Evolutionary conservation across 2,329 filamentous ascomycete species (phyloP), one percentile per base, ranked within the genome.

Genomic region (Aspergillus ochraceoroseus): DNA sequence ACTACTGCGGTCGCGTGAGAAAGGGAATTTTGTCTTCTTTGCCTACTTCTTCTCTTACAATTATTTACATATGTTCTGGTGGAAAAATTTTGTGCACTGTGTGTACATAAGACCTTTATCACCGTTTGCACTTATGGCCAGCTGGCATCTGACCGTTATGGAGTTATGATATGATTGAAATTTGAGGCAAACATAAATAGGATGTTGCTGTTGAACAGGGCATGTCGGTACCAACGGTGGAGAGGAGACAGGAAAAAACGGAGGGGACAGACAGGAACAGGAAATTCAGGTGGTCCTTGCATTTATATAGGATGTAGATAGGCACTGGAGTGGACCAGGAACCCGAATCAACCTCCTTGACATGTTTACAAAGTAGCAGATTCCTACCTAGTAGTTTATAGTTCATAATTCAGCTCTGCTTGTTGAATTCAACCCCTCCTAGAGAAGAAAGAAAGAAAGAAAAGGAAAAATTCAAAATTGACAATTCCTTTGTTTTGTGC

Each of bases 1-100:
- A 48, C 58, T 12, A 39, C 60, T 14, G 53, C 59, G 5, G 55
- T 58, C 34, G 60, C 53, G 22, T 64, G 40, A 53, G 29, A 7
- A 17, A 25, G 32, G 32, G 9, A n/a, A 31, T 23, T 20, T 19
- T 30, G 20, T 39, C 22, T 36, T 20, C 19, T 14, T 36, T 32
- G 31, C 19, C 18, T 17, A 26, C 23, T 36, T 17, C 8, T 19
- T 33, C 32, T 23, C 28, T 41, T 47, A 14, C 38, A 25, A 14
- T n/a, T 19, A 34, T 15, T 34, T 25, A n/a, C n/a, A n/a, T n/a
- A n/a, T 36, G 13, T 14, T 19, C 29, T 17, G 13, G 20, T 20
- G 18, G 22, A 25, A 33, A 36, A 20, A 12, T 32, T 42, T 26
- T 35, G 35, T 41, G 33, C 39, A 31, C 39, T 41, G 40, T 22